These are phyloP conservation scores for Emydomyces testavorans DNA, from an alignment of 2,329 filamentous ascomycete species.

Conservation along the genomic window DNA sequence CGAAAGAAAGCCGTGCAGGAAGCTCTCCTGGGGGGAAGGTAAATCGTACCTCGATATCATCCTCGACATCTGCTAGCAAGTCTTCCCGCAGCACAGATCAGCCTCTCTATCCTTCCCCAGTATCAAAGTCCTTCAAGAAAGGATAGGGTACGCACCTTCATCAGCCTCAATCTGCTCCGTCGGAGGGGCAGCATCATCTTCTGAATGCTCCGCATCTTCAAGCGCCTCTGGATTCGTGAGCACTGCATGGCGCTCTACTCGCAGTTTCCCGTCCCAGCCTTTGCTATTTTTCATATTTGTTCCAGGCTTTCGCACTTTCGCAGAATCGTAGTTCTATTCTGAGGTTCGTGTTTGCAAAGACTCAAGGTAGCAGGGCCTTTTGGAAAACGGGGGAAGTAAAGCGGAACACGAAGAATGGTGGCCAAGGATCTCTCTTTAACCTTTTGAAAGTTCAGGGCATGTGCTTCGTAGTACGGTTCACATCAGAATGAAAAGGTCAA, in stretches of 20 bases:
- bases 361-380: neutral
- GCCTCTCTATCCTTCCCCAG: neutral
- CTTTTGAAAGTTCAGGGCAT: too few relatives aligned
- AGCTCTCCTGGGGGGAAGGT: neutral
- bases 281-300: constrained; percentile 32
- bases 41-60: constrained; percentile 40
- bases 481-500: too few relatives aligned
- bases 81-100: constrained; percentile 30
- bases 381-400: neutral
- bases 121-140: too few relatives aligned
- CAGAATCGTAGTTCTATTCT: too few relatives aligned
- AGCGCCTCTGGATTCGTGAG: constrained; percentile 70
- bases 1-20: neutral
- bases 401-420: neutral
- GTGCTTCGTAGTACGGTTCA: too few relatives aligned
- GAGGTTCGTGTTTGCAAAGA: neutral
- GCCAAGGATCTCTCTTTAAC: neutral
- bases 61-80: constrained; percentile 47
- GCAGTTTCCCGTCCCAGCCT: constrained; percentile 39
- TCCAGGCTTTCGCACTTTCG: neutral
- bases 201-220: constrained; percentile 76
- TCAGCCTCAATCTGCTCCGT: constrained; percentile 70
- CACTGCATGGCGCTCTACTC: constrained; percentile 55
- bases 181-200: constrained; percentile 52
- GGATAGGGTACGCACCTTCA: constrained; percentile 48